These are phyloP conservation scores for Pezicula rhizophila DNA, from an alignment of 2,329 filamentous ascomycete genomes.

Conservation along the genomic window DNA sequence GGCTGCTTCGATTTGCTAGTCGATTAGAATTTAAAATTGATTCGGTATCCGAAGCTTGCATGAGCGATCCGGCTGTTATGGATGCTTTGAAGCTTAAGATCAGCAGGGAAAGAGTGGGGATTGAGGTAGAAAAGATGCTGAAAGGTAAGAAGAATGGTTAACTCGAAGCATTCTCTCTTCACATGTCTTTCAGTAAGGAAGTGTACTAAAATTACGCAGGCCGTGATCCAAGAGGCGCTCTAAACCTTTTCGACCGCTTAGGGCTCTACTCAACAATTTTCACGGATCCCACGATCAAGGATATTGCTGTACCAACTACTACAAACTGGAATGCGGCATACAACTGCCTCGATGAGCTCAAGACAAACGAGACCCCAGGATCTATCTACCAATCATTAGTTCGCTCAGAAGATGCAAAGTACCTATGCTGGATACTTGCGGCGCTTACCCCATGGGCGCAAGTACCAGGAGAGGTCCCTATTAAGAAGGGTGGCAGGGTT, in stretches of 20 bases:
- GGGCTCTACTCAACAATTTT: conserved; percentile 69
- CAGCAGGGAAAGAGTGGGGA: conserved; percentile 80
- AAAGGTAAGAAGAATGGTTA: conserved; percentile 43
- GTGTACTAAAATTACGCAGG: conserved; percentile 31
- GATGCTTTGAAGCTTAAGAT: conserved; percentile 80
- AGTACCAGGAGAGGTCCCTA: conserved; percentile 34
- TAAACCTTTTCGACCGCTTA: conserved; percentile 61
- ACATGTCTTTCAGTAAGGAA: conserved; percentile 4
- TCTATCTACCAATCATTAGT: conserved; percentile 51
- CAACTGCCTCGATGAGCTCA: conserved; percentile 50
- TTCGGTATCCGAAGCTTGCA: conserved; percentile 58
- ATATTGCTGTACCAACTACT: conserved; percentile 50
- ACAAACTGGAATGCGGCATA: conserved; percentile 59
- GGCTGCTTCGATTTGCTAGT: conserved; percentile 85
- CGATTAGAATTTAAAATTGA: conserved; percentile 77
- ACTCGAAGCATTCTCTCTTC: background rate
- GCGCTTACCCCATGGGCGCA: conserved; percentile 70
- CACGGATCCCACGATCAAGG: conserved; percentile 53
- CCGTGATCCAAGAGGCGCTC: conserved; percentile 52
- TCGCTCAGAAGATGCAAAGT: conserved; percentile 57
- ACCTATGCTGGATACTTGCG: conserved; percentile 70
- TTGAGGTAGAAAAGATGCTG: conserved; percentile 88
- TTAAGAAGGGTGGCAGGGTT: conserved; percentile 37
- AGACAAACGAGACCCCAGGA: conserved; percentile 35
- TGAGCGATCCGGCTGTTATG: conserved; percentile 75